Percentiles rank a stretch among this genome's conserved stretches.
These are phyloP conservation scores for Simplicillium aogashimaense DNA, from an alignment of 2,329 filamentous ascomycete species.

Conservation along the genomic window DNA sequence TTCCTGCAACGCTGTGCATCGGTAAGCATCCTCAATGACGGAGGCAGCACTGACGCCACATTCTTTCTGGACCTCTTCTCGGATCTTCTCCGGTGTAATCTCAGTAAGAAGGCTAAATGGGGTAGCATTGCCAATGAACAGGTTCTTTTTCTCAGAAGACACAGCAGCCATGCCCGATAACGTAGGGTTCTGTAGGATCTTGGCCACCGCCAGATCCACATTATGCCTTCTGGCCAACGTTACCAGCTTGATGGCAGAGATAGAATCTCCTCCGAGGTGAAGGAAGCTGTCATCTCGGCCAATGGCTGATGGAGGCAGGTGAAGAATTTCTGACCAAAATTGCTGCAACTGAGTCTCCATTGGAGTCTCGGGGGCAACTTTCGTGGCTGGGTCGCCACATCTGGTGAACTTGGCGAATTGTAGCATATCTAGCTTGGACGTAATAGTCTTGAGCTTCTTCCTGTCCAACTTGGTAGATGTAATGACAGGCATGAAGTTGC, in stretches of 20 bases:
- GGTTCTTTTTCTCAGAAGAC: too few species aligned
- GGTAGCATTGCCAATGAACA: too few species aligned
- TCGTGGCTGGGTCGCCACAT: too few species aligned
- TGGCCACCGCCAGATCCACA: too few species aligned
- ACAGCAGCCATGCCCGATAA: too few species aligned
- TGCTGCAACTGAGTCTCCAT: neutral
- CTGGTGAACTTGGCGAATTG: neutral
- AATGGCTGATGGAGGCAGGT: too few species aligned
- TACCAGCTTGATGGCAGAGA: constrained; percentile 12
- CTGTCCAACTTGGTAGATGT: constrained; percentile 11
- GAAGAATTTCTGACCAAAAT: constrained; percentile 4
- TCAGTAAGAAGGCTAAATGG: neutral
- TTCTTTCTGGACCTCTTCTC: neutral
- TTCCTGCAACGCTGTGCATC: constrained; percentile 12
- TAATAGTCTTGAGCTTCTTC: constrained; percentile 1
- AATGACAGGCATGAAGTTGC: constrained; percentile 10
- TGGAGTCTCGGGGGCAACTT: neutral
- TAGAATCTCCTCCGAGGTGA: constrained; percentile 10
- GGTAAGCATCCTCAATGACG: constrained; percentile 9
- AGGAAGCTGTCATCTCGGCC: too few species aligned
- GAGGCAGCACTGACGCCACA: too few species aligned
- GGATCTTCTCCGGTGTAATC: neutral
- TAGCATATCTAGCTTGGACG: neutral
- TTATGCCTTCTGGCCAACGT: constrained; percentile 2
- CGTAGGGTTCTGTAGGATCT: too few species aligned